Conservation (phyloP, 1,284 basidiomycete genomes). For the Naganishia sp. region DNA sequence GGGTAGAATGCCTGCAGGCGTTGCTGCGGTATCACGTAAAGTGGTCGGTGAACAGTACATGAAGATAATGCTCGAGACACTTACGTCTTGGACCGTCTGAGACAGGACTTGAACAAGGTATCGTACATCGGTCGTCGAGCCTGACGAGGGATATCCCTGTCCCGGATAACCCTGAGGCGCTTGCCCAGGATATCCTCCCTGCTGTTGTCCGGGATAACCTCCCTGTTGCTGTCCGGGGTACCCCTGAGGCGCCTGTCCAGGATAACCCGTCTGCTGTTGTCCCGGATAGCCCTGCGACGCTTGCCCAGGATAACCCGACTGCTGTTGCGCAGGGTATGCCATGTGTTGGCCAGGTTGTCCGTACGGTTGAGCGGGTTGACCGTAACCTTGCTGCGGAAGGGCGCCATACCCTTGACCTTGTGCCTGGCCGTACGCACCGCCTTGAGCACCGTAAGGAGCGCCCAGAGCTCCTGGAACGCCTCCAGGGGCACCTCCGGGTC, state of each 20-base stretch:
- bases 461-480: conserved; percentile 32
- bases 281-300: conserved; percentile 18
- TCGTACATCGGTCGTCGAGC: conserved; percentile 15
- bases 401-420: conserved; percentile 38
- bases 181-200: conserved; percentile 4
- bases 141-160: conserved; percentile 31
- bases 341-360: conserved; percentile 35
- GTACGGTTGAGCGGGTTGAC: conserved; percentile 39
- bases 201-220: neutral
- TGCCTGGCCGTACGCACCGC: conserved; percentile 31
- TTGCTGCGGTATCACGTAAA: conserved; percentile 44
- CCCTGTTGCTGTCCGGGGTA: conserved; percentile 7
- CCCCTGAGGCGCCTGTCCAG: neutral
- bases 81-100: conserved; percentile 27
- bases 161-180: conserved; percentile 34
- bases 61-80: neutral
- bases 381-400: conserved; percentile 43
- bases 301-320: conserved; percentile 33
- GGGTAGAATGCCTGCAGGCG: conserved; percentile 56
- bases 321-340: conserved; percentile 34
- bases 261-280: conserved; percentile 9
- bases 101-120: conserved; percentile 20
- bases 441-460: conserved; percentile 33
- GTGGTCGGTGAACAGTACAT: neutral
- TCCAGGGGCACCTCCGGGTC: conserved; percentile 6